These are phyloP conservation scores for Amphichorda felina DNA, from an alignment of 2,329 filamentous ascomycete genomes.

Conservation along the genomic window DNA sequence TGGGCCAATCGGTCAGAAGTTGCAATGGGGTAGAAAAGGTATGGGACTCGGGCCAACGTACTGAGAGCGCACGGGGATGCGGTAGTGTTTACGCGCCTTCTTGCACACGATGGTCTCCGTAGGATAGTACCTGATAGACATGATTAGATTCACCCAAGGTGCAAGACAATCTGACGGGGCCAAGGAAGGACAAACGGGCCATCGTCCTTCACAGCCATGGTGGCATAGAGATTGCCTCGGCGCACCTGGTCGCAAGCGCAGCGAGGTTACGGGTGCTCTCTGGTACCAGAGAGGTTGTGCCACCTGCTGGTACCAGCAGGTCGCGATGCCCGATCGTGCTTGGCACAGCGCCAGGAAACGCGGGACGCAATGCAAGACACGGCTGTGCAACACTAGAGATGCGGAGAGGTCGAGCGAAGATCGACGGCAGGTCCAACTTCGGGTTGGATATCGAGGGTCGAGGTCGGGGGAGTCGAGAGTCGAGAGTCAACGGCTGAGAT, in stretches of 20 bases:
- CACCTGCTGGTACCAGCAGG: background rate
- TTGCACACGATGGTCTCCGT: slow-evolving; percentile 53
- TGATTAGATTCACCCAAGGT: background rate
- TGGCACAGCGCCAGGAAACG: too few relatives aligned
- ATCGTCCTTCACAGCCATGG: slow-evolving; percentile 44
- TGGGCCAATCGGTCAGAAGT: background rate
- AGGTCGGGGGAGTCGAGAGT: too few relatives aligned
- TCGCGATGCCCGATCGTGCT: background rate
- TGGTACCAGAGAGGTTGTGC: background rate
- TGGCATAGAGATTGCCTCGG: slow-evolving; percentile 1
- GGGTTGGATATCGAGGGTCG: too few relatives aligned
- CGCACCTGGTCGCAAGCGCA: background rate
- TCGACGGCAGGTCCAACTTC: too few relatives aligned
- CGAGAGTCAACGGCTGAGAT: too few relatives aligned
- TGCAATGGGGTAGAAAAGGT: background rate
- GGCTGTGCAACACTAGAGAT: too few relatives aligned
- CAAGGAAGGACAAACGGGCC: slow-evolving; percentile 27
- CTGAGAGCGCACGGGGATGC: slow-evolving; percentile 53
- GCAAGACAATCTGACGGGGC: background rate
- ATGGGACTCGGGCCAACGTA: slow-evolving; percentile 24
- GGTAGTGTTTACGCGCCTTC: slow-evolving; percentile 53
- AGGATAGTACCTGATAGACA: slow-evolving; percentile 41
- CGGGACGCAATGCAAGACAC: too few relatives aligned
- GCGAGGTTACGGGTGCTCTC: slow-evolving; percentile 1
- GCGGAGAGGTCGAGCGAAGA: too few relatives aligned